Base-by-base conservation (phyloP, 495 filamentous ascomycete genomes). In the Aspergillus affinis region DNA sequence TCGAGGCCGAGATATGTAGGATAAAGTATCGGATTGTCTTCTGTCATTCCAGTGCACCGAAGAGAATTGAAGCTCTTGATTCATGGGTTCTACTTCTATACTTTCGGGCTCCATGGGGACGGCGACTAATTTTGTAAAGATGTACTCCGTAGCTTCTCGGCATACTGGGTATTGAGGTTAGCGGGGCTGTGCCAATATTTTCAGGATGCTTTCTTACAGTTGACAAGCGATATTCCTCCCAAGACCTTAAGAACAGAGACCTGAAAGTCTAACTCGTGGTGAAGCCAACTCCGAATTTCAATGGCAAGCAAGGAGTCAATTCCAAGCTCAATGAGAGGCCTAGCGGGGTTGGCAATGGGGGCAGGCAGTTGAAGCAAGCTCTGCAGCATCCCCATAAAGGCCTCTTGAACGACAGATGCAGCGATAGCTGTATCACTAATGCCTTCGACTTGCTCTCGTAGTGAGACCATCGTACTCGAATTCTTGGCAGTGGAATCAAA, bases 241-340 rank as follows among this genome's bases (percentile, higher is more conserved):
- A 61, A 9, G 3, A 61, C 13, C 66, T 83, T 82, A 54, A 83
- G 75, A 6, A 84, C 80, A 2, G 79, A 76, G 0, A 84, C 64
- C 20, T 83, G 76, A 6, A 71, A 66, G 0, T 69, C 58, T 0
- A 81, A 18, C 27, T 72, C 64, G 15, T 74, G 77, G 19, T 72
- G 52, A 44, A 78, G 74, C 75, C 74, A 78, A 1, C 54, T 55
- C 0, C 75, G 58, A 1, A 78, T 58, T 7, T 73, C 70, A 2
- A 77, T 70, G 4, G 75, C 67, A 0, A 75, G 58, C 12, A 78
- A 55, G 0, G 72, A 73, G 59, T 77, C 67, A 50, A 77, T 30
- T 41, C 76, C 61, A 19, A 82, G 59, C 29, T 81, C 73, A n/a
- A 61, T 2, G 60, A 60, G 12, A 61, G 58, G 10, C 54, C 30